These are phyloP conservation scores for Zymoseptoria passerinii DNA, from an alignment of 2,329 filamentous ascomycete species.

Conservation along the genomic window DNA sequence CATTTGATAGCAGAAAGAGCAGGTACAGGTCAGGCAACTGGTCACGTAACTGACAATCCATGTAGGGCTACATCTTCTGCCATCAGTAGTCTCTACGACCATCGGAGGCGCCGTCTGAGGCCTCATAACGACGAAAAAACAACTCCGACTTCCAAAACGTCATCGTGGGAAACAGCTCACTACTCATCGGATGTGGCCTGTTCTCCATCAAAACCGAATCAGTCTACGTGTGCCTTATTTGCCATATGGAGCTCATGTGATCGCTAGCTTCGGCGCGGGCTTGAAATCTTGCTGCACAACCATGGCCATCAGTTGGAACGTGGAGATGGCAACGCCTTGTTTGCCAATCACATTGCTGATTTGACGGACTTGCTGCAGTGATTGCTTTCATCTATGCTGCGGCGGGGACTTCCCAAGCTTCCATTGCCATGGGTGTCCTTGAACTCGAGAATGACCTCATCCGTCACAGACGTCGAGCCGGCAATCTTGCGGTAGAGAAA, in stretches of 20 bases:
- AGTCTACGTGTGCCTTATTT: background rate
- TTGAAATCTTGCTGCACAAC: background rate
- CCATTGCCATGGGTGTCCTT: too few species aligned
- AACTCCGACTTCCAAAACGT: conserved; percentile 43
- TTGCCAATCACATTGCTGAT: conserved; percentile 44
- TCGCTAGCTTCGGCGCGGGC: background rate
- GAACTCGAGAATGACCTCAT: too few species aligned
- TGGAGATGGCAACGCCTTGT: conserved; percentile 46
- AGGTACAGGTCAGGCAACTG: too few species aligned
- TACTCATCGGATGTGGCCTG: background rate
- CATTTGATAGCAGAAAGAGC: background rate
- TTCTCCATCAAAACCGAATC: background rate
- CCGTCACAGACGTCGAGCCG: too few species aligned
- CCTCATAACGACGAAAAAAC: conserved; percentile 43
- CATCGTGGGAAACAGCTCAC: background rate
- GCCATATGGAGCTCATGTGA: background rate
- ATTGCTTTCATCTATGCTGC: too few species aligned
- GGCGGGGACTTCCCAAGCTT: too few species aligned
- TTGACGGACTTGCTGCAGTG: background rate
- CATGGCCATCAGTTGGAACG: background rate
- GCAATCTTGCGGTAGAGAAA: too few species aligned
- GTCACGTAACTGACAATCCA: conserved; percentile 33
- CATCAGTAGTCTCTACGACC: conserved; percentile 33
- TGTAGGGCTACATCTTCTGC: background rate
- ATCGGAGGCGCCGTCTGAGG: conserved; percentile 50